Evolutionary conservation across 2,329 filamentous ascomycete genomes (phyloP), one percentile per base, ranked within the genome.

Genomic region (Xenoacremonium recifei): DNA sequence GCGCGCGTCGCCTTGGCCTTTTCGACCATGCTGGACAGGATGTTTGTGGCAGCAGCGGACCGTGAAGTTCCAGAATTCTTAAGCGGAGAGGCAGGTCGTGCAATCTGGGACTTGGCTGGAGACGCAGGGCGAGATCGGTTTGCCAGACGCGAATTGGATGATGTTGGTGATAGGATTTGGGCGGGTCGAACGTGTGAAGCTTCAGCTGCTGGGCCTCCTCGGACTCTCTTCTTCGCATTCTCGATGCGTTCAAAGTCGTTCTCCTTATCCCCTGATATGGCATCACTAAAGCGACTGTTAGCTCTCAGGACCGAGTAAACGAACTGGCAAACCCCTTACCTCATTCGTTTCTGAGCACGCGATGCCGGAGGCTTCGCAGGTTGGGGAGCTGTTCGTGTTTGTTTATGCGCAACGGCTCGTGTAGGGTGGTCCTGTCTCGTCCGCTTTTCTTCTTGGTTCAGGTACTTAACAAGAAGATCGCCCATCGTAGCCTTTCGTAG

Each of bases 401-500:
- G 58, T 52, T 69, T 70, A 37, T 63, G 59, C 15, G 66, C 60
- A 50, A 56, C 68, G 49, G 56, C 53, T 36, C 60, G 65, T 40
- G 53, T 54, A 42, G 62, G 57, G 21, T 59, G 55, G 50, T 79
- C 76, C 60, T 80, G 69, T 41, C 61, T 45, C 5, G 57, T 37
- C 55, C 68, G 64, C 37, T 69, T 66, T 39, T 73, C 64, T 39
- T 72, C 69, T 41, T 75, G 66, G 21, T 72, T 67, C n/a, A 66
- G 45, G 51, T 70, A 70, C 51, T 72, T 80, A 36, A 67, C 60
- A 11, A 91, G 63, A 7, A 97, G 73, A 33, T 96, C 91, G 42
- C 83, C 82, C 76, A 99, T 92, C 43, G 81, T 95, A 48, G 82
- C 76, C 59, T 85, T 87, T 45, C 92, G 84, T 49, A 96, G 70